Evolutionary conservation across 352 stramenopile species (phyloP).

Genomic region (Pythium rhizo-oryzae): DNA sequence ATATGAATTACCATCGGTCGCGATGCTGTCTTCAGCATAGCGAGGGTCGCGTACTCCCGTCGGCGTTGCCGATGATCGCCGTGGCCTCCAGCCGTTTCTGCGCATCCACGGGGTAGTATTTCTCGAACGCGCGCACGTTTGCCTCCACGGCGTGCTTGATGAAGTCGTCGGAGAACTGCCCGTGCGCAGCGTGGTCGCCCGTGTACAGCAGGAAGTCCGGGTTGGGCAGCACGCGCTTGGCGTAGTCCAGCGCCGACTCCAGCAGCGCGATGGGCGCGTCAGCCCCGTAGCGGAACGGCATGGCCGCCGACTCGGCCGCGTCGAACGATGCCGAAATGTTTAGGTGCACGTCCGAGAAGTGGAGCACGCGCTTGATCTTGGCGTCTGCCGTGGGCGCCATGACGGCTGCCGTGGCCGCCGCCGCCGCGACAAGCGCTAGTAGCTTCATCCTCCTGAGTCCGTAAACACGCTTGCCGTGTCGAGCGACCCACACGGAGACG

Average conservation of each 20-base stretch:
- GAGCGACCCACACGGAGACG: background rate
- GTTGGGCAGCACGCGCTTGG: constrained; percentile 50
- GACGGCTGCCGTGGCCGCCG: background rate
- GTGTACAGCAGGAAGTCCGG: constrained; percentile 83
- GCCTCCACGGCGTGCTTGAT: constrained; percentile 58
- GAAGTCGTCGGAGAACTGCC: constrained; percentile 57
- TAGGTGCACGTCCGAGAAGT: constrained; percentile 88
- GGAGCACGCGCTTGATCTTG: constrained; percentile 54
- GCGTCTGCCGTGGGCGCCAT: background rate
- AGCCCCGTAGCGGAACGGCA: constrained; percentile 52
- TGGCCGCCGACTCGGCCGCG: constrained; percentile 36
- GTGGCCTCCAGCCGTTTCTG: constrained; percentile 49
- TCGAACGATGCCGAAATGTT: constrained; percentile 66
- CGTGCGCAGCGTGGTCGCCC: constrained; percentile 75
- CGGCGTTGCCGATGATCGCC: constrained; percentile 79
- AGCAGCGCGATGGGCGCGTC: constrained; percentile 64
- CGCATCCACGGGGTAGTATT: constrained; percentile 53
- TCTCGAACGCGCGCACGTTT: constrained; percentile 70
- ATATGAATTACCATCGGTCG: background rate
- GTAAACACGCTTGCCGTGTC: background rate
- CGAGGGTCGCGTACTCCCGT: constrained; percentile 44
- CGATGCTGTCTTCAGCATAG: background rate
- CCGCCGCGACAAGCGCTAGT: background rate
- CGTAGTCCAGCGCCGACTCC: constrained; percentile 68
- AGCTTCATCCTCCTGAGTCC: constrained; percentile 14